These are phyloP conservation scores for Daedalea quercina DNA, from an alignment of 768 basidiomycete genomes.

Conservation along the genomic window DNA sequence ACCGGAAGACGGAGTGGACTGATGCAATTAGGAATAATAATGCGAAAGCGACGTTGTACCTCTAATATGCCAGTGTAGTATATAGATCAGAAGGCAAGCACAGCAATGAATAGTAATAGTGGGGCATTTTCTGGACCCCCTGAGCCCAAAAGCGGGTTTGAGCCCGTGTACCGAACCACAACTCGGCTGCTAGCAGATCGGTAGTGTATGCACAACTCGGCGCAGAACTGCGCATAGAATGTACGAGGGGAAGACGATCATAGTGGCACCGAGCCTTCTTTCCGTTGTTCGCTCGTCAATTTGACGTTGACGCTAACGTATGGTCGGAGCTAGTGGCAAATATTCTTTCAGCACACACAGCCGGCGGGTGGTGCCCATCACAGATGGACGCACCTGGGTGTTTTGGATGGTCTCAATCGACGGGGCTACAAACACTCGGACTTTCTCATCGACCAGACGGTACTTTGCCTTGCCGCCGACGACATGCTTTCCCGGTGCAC, in stretches of 20 bases:
- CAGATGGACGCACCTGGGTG: slow-evolving; percentile 41
- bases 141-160: too few relatives aligned
- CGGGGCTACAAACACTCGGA: slow-evolving; percentile 82
- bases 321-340: slow-evolving; percentile 57
- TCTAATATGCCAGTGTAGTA: neutral
- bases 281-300: slow-evolving; percentile 23
- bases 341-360: neutral
- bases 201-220: too few relatives aligned
- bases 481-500: slow-evolving; percentile 83
- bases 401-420: slow-evolving; percentile 52
- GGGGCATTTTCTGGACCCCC: too few relatives aligned
- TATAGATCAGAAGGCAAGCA: too few relatives aligned
- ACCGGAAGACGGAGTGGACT: slow-evolving; percentile 16
- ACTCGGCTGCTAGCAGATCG: too few relatives aligned
- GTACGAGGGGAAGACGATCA: slow-evolving; percentile 19
- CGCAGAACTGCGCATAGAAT: too few relatives aligned
- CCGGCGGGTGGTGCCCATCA: neutral
- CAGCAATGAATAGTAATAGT: too few relatives aligned
- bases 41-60: neutral
- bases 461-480: slow-evolving; percentile 75
- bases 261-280: slow-evolving; percentile 25
- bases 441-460: slow-evolving; percentile 73
- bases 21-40: neutral
- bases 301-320: slow-evolving; percentile 50
- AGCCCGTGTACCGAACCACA: too few relatives aligned